phyloP scores from a whole-genome alignment of 768 basidiomycete species.

The Artomyces pyxidatus region DNA sequence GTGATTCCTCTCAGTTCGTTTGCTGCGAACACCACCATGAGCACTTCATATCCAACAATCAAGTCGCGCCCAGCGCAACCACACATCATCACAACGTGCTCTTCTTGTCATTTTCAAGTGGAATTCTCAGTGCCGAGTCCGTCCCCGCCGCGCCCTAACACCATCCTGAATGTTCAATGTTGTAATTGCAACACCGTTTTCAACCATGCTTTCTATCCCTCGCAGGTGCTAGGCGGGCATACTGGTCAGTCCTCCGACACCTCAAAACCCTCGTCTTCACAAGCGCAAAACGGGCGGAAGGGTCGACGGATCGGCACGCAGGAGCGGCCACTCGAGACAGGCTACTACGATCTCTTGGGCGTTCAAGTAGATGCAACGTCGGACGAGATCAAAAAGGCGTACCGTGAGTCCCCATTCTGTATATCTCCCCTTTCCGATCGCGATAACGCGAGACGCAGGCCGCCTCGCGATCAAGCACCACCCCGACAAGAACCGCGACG shows the following conservation, averaged over 20 bases:
- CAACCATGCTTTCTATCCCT: slow-evolving; percentile 59
- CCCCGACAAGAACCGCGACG: slow-evolving; percentile 88
- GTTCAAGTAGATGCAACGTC: slow-evolving; percentile 65
- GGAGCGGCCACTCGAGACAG: slow-evolving; percentile 79
- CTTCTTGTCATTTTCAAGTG: slow-evolving; percentile 42
- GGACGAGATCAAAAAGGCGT: slow-evolving; percentile 89
- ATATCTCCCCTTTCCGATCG: neutral
- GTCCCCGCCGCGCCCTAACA: slow-evolving; percentile 43
- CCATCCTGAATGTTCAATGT: slow-evolving; percentile 61
- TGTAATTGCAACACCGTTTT: slow-evolving; percentile 55
- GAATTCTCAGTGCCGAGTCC: slow-evolving; percentile 66
- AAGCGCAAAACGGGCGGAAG: slow-evolving; percentile 27
- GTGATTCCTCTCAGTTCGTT: neutral
- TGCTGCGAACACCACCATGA: slow-evolving; percentile 28
- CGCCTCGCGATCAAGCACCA: slow-evolving; percentile 85
- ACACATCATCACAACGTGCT: slow-evolving; percentile 58
- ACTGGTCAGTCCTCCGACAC: slow-evolving; percentile 2
- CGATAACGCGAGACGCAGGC: no score
- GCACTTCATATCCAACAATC: slow-evolving; percentile 39
- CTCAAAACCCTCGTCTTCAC: slow-evolving; percentile 8
- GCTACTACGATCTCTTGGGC: slow-evolving; percentile 84
- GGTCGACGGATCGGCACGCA: slow-evolving; percentile 83
- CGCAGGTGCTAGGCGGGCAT: slow-evolving; percentile 36
- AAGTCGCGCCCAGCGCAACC: slow-evolving; percentile 59
- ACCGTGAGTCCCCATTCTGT: slow-evolving; percentile 44